phyloP scores from a whole-genome alignment of 2,329 filamentous ascomycete genomes.

The Cladosporium phlei region DNA sequence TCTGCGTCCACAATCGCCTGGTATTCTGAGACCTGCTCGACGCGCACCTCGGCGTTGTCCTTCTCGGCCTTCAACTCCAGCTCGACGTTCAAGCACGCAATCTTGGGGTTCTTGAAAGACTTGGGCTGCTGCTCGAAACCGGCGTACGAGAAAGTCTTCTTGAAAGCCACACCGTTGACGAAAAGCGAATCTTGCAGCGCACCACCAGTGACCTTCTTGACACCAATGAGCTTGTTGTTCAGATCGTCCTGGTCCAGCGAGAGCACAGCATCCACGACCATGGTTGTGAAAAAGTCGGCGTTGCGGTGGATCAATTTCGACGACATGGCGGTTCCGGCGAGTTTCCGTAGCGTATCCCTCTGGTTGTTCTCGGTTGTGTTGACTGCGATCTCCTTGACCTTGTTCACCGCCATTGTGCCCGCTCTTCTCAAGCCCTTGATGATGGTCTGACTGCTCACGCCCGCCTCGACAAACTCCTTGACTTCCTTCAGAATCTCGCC shows the following conservation, averaged over 20 bases:
- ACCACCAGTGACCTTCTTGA: constrained; percentile 97
- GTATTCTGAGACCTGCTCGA: constrained; percentile 98
- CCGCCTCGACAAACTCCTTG: constrained; percentile 92
- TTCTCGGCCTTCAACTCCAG: constrained; percentile 98
- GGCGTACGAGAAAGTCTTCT: constrained; percentile 99
- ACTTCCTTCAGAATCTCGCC: constrained; percentile 96
- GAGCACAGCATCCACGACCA: constrained; percentile 96
- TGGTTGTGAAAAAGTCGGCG: constrained; percentile 94
- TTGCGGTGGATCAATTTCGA: constrained; percentile 99
- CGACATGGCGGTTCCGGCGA: constrained; percentile 96
- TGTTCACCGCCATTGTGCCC: constrained; percentile 88
- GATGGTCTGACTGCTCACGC: constrained; percentile 94
- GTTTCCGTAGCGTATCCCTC: constrained; percentile 80
- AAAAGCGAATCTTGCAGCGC: constrained; percentile 94
- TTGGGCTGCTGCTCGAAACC: constrained; percentile 99
- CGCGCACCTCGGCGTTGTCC: constrained; percentile 96
- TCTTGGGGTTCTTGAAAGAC: constrained; percentile 87
- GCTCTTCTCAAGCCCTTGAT: constrained; percentile 92
- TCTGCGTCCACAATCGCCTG: constrained; percentile 98
- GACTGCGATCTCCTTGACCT: constrained; percentile 95
- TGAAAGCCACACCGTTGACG: constrained; percentile 97
- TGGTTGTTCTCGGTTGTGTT: constrained; percentile 76
- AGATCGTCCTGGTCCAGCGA: constrained; percentile 94
- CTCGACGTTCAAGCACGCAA: constrained; percentile 96
- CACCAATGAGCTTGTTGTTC: constrained; percentile 94